Evolutionary conservation across 106 monocot species (phyloP).

Genomic region (Allium cepa): DNA sequence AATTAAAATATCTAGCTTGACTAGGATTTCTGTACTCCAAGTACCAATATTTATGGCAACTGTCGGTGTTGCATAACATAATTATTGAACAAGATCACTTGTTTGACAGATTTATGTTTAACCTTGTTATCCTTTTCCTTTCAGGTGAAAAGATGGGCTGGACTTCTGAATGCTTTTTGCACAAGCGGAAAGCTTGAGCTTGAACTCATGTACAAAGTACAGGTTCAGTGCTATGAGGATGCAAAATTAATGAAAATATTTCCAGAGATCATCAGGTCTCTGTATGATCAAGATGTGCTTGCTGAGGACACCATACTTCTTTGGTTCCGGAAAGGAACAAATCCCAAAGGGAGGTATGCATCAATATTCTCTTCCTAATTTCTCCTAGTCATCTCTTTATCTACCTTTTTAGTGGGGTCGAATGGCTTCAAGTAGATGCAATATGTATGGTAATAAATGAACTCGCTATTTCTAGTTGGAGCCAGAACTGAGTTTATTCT

Average conservation of each 20-base stretch:
- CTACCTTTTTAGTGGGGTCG: too few relatives aligned
- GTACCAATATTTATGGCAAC: too few relatives aligned
- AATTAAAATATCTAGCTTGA: too few relatives aligned
- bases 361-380: not conserved
- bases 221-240: slow-evolving; percentile 96
- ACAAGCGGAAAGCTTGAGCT: slow-evolving; percentile 80
- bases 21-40: too few relatives aligned
- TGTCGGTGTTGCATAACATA: too few relatives aligned
- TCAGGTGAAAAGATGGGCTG: slow-evolving; percentile 92
- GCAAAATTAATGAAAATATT: slow-evolving; percentile 97
- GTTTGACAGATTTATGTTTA: slow-evolving; percentile 1
- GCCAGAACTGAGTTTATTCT: too few relatives aligned
- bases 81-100: not conserved
- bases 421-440: too few relatives aligned
- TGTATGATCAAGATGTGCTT: slow-evolving; percentile 97
- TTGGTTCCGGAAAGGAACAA: slow-evolving; percentile 91
- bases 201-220: slow-evolving; percentile 94
- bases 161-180: slow-evolving; percentile 78
- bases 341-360: slow-evolving; percentile 91
- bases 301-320: slow-evolving; percentile 98
- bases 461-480: too few relatives aligned
- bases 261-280: slow-evolving; percentile 89
- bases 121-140: not conserved
- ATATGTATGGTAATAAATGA: too few relatives aligned
- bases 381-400: not conserved